Percentiles rank a stretch among this genome's conserved stretches.
Evolutionary conservation across 371 early-diverging fungal species (phyloP).

Genomic region (Mucor sp.): DNA sequence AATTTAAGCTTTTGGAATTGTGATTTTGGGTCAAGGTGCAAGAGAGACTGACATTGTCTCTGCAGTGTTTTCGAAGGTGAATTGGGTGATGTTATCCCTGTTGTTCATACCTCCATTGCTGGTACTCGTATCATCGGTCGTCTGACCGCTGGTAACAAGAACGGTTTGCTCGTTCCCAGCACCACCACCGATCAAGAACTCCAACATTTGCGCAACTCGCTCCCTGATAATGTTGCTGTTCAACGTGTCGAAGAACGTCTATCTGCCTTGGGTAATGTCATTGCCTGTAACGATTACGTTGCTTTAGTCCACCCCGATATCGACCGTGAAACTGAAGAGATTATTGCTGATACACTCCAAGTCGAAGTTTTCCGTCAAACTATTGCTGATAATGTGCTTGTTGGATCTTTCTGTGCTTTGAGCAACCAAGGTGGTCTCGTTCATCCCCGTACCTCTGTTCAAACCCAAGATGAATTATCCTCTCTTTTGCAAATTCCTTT

Average conservation of each 20-base stretch:
- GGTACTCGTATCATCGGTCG: slow-evolving; percentile 98
- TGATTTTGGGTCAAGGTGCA: neutral
- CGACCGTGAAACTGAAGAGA: slow-evolving; percentile 98
- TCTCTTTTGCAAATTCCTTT: slow-evolving; percentile 97
- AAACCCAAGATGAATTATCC: slow-evolving; percentile 99
- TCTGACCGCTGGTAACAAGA: slow-evolving; percentile 93
- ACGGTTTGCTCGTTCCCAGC: slow-evolving; percentile 97
- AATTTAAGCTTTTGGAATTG: neutral
- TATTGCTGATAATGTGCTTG: slow-evolving; percentile 98
- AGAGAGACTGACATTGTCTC: neutral
- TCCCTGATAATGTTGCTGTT: slow-evolving; percentile 96
- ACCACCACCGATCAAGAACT: slow-evolving; percentile 99
- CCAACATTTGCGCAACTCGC: slow-evolving; percentile 96
- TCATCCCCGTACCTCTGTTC: slow-evolving; percentile 95
- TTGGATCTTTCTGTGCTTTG: slow-evolving; percentile 97
- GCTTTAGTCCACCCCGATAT: slow-evolving; percentile 99
- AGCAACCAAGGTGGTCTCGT: slow-evolving; percentile 99
- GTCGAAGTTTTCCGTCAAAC: slow-evolving; percentile 99
- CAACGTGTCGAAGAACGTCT: slow-evolving; percentile 98
- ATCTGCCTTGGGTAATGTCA: slow-evolving; percentile 99
- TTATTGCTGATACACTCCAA: slow-evolving; percentile 96
- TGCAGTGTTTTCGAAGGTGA: slow-evolving; percentile 93
- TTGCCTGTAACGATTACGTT: slow-evolving; percentile 99
- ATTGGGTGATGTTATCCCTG: slow-evolving; percentile 96
- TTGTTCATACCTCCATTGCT: slow-evolving; percentile 98